A percentile compares a stretch with the other conserved stretches of the same genome.
Conservation (phyloP, 2,329 filamentous ascomycete species). For the Clonostachys rosea region DNA sequence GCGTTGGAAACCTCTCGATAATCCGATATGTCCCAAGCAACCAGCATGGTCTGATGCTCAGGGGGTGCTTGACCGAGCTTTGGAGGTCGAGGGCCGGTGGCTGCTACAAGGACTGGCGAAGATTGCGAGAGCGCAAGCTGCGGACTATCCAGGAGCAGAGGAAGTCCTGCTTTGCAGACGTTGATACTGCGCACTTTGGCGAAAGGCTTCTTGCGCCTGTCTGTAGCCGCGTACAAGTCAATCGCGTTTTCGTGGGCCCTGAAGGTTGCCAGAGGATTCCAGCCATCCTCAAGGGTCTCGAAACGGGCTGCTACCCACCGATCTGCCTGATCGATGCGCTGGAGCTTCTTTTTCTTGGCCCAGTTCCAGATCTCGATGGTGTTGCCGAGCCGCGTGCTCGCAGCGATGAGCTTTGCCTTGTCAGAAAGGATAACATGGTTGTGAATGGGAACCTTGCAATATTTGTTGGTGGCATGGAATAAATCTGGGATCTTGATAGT, state of each 20-base stretch:
- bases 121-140: conserved; percentile 32
- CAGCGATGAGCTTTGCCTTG: conserved; percentile 25
- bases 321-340: conserved; percentile 27
- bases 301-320: conserved; percentile 29
- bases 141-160: conserved; percentile 28
- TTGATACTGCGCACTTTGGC: conserved; percentile 25
- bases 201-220: conserved; percentile 28
- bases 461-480: conserved; percentile 27
- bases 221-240: conserved; percentile 22
- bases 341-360: conserved; percentile 28
- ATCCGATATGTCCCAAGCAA: conserved; percentile 29
- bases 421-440: conserved; percentile 35
- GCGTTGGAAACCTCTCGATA: conserved; percentile 13
- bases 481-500: conserved; percentile 31
- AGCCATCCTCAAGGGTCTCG: conserved; percentile 24
- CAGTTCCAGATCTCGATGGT: conserved; percentile 33
- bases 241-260: conserved; percentile 19
- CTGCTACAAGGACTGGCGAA: conserved; percentile 27
- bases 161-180: conserved; percentile 24
- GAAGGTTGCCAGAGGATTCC: conserved; percentile 27
- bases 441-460: conserved; percentile 34
- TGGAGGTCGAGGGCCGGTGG: conserved; percentile 30
- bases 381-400: conserved; percentile 30
- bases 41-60: conserved; percentile 27
- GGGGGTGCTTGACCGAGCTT: conserved; percentile 27